phyloP scores from a whole-genome alignment of 1,139 yeast species.

The Yarrowia galli region DNA sequence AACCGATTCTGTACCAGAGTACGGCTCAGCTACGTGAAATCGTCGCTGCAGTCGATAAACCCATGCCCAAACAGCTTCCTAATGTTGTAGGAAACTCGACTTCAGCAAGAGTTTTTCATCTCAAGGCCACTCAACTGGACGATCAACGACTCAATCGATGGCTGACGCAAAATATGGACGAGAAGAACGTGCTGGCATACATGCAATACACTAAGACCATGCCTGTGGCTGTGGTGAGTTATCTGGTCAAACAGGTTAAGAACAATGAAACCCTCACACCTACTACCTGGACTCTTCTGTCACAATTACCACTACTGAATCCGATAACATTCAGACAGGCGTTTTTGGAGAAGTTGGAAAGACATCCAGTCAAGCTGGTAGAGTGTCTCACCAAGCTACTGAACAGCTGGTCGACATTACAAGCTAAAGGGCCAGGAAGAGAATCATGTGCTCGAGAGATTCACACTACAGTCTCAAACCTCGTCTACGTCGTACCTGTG shows the following conservation, averaged over 20 bases:
- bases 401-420: neutral
- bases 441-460: conserved; percentile 1
- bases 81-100: neutral
- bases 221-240: conserved; percentile 3
- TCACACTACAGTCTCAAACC: neutral
- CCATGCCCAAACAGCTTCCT: conserved; percentile 25
- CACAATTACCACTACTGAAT: neutral
- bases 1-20: conserved; percentile 18
- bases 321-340: conserved; percentile 39
- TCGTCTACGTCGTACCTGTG: conserved; percentile 6
- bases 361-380: neutral
- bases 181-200: neutral
- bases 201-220: conserved; percentile 8
- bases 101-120: neutral
- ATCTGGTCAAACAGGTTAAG: conserved; percentile 4
- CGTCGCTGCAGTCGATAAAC: conserved; percentile 10
- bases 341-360: neutral
- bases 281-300: neutral
- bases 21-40: conserved; percentile 7
- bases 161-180: conserved; percentile 20
- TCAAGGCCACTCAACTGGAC: conserved; percentile 1
- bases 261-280: neutral
- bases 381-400: neutral
- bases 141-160: conserved; percentile 25
- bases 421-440: neutral